Base-by-base conservation (phyloP, 495 filamentous ascomycete species). In the Saxispiralis lemnorum region DNA sequence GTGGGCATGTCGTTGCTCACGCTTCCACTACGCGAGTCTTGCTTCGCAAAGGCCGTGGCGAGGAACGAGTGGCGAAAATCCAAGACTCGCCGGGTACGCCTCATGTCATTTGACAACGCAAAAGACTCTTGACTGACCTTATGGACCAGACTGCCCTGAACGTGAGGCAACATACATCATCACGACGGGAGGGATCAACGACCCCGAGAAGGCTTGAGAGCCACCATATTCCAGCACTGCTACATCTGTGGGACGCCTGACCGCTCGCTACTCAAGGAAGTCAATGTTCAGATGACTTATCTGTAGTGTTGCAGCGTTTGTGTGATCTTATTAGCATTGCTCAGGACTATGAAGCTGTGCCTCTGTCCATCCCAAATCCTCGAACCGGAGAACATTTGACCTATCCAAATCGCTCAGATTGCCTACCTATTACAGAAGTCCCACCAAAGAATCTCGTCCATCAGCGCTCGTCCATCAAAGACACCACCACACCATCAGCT, bases 61-160 rank as follows among this genome's bases (percentile, higher is more conserved):
- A 85, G 41, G 81, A 86, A 56, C 70, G 81, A 17, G 80, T 85
- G 39, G 81, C 81, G 5, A 85, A 83, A 63, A 76, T 86, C 41
- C 73, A 80, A 51, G 81, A 86, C 56, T 83, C 78, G 1, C 78
- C 78, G 31, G 77, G 76, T 80, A 54, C 41, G 67, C 61, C 5
- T 14, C 17, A 4, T 14, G 15, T 15, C 15, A 7, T 35, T 19
- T 44, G 31, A 16, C 38, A 12, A 31, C 24, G 5, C 4, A 28
- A 28, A 1, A 16, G 19, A 6, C 10, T 15, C 7, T n/a, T 37
- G 14, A 13, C 14, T 16, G 10, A 31, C 28, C 9, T 35, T 12
- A 31, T 1, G 24, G 15, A n/a, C n/a, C 48, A 73, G 80, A 84
- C 52, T 82, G 78, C 47, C 76, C 81, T 28, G 81, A 86, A 56